Evolutionary conservation across 2,329 filamentous ascomycete genomes (phyloP).

Genomic region (Penicillium sp.): DNA sequence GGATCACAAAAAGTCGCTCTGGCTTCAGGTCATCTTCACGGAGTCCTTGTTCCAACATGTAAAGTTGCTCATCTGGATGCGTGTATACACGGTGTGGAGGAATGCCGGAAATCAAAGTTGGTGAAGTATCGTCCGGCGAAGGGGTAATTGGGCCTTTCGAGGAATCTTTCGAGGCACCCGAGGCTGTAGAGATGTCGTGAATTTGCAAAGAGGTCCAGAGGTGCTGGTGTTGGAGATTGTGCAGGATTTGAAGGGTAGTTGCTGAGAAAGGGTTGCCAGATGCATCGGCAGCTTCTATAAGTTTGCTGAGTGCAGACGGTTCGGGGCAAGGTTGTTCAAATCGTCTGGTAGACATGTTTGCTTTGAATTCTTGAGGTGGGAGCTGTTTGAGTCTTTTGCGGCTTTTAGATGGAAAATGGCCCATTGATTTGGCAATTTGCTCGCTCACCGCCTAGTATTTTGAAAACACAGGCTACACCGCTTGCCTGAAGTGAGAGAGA

Average conservation of each 20-base stretch:
- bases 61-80: slow-evolving; percentile 64
- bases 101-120: slow-evolving; percentile 59
- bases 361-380: background rate
- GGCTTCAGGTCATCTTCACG: slow-evolving; percentile 46
- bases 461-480: background rate
- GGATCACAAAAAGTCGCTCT: slow-evolving; percentile 60
- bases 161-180: background rate
- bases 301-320: slow-evolving; percentile 42
- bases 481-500: background rate
- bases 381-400: background rate
- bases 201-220: slow-evolving; percentile 57
- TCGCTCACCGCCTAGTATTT: slow-evolving; percentile 4
- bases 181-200: slow-evolving; percentile 34
- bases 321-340: slow-evolving; percentile 13
- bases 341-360: slow-evolving; percentile 16
- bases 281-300: slow-evolving; percentile 34
- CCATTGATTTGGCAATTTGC: background rate
- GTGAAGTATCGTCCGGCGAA: slow-evolving; percentile 25
- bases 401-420: background rate
- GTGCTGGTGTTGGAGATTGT: slow-evolving; percentile 65
- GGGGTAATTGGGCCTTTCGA: background rate
- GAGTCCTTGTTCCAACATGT: slow-evolving; percentile 53
- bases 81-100: slow-evolving; percentile 60
- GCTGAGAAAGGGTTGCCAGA: slow-evolving; percentile 34
- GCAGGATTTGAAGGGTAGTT: slow-evolving; percentile 58